phyloP scores from a whole-genome alignment of 2,329 filamentous ascomycete genomes.

The Colletotrichum theobromicola region DNA sequence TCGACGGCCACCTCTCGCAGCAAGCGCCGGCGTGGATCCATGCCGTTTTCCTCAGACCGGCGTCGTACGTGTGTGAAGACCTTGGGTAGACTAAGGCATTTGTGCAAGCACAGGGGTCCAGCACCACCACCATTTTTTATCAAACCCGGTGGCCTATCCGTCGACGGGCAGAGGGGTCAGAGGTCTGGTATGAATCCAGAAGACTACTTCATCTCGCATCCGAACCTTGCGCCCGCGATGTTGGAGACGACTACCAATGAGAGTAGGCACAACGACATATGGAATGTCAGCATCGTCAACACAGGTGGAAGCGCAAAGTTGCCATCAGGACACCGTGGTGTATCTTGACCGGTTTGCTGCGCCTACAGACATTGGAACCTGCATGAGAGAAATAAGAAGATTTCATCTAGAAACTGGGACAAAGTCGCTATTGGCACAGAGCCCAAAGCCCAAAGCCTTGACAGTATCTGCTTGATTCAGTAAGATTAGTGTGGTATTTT shows the following conservation, averaged over 20 bases:
- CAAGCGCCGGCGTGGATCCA: conserved; percentile 31
- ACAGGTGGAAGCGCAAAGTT: neutral
- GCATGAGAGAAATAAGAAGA: neutral
- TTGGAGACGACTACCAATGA: conserved; percentile 47
- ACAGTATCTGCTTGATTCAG: too few relatives aligned
- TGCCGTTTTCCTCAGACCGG: conserved; percentile 3
- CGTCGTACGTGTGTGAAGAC: conserved; percentile 30
- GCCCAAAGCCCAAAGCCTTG: too few relatives aligned
- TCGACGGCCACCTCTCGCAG: conserved; percentile 41
- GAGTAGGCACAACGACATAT: conserved; percentile 28
- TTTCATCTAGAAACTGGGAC: neutral
- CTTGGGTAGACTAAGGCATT: conserved; percentile 37
- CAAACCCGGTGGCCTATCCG: conserved; percentile 37
- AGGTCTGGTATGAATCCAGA: conserved; percentile 39
- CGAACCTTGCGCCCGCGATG: conserved; percentile 42
- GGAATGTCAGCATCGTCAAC: conserved; percentile 23
- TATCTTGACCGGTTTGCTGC: neutral
- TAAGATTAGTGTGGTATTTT: too few relatives aligned
- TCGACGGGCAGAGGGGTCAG: conserved; percentile 40
- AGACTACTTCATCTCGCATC: conserved; percentile 36
- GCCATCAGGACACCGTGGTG: neutral
- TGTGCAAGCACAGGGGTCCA: conserved; percentile 40
- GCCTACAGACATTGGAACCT: neutral
- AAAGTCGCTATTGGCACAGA: too few relatives aligned
- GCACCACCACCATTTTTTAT: conserved; percentile 44